Conservation (phyloP, 306 rosid species). For the Vigna nakashimae region DNA sequence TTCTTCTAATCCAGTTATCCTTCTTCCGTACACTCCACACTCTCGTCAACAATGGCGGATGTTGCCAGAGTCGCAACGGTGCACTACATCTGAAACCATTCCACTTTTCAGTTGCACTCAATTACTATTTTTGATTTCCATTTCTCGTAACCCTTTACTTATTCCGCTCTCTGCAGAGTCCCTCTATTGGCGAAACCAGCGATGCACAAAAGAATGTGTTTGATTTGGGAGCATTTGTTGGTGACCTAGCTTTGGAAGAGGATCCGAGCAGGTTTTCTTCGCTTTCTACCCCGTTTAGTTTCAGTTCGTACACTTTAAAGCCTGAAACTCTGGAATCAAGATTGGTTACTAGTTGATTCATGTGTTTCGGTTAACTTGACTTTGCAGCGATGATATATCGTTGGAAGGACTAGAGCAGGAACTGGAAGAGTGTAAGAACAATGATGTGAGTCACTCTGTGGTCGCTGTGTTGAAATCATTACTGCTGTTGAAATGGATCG, state of each 20-base stretch:
- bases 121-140: not conserved
- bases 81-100: constrained; percentile 1
- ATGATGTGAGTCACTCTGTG: constrained; percentile 63
- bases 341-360: not conserved
- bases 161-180: constrained; percentile 51
- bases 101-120: not conserved
- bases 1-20: not conserved
- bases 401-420: constrained; percentile 94
- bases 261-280: constrained; percentile 67
- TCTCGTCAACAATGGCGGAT: constrained; percentile 45
- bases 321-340: not conserved
- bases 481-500: constrained; percentile 20
- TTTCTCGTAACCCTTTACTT: not conserved
- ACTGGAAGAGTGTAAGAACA: constrained; percentile 86
- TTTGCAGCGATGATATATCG: constrained; percentile 78
- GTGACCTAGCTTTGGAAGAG: constrained; percentile 80
- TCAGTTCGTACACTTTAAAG: constrained; percentile 4
- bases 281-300: constrained; percentile 3
- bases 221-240: constrained; percentile 87
- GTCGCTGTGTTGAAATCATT: constrained; percentile 18
- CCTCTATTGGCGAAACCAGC: constrained; percentile 45
- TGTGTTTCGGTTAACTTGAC: constrained; percentile 31
- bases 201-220: constrained; percentile 57
- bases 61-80: constrained; percentile 50
- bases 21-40: not conserved